These are phyloP conservation scores for Fraxinus paxiana DNA, from an alignment of 305 asterid species.

Conservation along the genomic window DNA sequence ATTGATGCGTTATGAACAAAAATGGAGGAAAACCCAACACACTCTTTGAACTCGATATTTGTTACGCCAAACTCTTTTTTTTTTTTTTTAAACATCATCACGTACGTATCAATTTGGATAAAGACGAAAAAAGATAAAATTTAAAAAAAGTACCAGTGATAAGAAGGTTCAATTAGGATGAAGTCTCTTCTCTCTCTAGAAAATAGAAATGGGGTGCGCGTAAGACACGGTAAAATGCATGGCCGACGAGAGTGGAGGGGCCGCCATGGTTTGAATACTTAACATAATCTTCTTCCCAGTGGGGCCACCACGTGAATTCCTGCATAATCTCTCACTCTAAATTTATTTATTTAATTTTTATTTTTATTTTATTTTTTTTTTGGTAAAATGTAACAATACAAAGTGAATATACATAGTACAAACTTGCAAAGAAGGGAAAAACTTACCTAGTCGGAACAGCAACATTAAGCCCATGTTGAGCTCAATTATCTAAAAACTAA, in stretches of 20 bases:
- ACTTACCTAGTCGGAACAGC: too few species aligned
- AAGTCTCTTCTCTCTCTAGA: background rate
- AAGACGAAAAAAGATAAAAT: too few species aligned
- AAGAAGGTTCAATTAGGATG: too few species aligned
- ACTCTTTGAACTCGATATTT: too few species aligned
- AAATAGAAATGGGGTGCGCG: background rate
- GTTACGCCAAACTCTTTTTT: too few species aligned
- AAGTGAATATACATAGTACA: background rate
- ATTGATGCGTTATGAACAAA: too few species aligned
- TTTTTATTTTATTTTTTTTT: too few species aligned
- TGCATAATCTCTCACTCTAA: constrained; percentile 13
- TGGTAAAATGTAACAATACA: too few species aligned
- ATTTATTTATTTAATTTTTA: background rate
- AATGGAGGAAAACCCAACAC: too few species aligned
- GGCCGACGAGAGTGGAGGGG: constrained; percentile 21
- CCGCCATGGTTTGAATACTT: constrained; percentile 38
- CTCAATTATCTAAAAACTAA: background rate
- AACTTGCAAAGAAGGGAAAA: constrained; percentile 1
- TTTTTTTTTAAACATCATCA: too few species aligned
- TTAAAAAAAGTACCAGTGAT: background rate
- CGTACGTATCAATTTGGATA: too few species aligned
- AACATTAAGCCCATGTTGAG: too few species aligned
- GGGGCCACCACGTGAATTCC: constrained; percentile 53
- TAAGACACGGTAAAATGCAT: background rate
- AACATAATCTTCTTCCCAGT: constrained; percentile 18